Evolutionary conservation across 2,329 filamentous ascomycete genomes (phyloP).

Genomic region (Trichoderma koningii): DNA sequence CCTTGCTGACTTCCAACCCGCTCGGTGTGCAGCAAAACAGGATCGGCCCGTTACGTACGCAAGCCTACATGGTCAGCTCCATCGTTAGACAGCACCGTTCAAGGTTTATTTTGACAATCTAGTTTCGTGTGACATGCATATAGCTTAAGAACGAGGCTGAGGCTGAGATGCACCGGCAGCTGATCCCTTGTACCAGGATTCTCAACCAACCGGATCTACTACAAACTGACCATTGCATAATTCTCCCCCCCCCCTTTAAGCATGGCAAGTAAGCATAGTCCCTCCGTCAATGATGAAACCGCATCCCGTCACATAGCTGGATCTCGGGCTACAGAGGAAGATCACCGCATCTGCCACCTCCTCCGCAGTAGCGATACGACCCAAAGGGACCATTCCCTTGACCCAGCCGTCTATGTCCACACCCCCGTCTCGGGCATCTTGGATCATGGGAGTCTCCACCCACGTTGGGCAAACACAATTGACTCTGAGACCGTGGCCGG

Average conservation of each 20-base stretch:
- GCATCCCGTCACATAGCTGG: conserved; percentile 26
- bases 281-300: conserved; percentile 27
- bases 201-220: not conserved
- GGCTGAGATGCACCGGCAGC: not conserved
- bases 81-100: not conserved
- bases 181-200: not conserved
- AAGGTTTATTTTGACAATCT: not conserved
- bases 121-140: not conserved
- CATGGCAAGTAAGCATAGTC: conserved; percentile 25
- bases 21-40: conserved; percentile 7
- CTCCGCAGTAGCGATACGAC: conserved; percentile 62
- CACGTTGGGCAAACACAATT: conserved; percentile 34
- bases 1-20: not conserved
- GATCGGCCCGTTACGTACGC: not conserved
- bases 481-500: conserved; percentile 27
- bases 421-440: conserved; percentile 16
- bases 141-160: conserved; percentile 1
- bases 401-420: conserved; percentile 17
- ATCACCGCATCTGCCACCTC: conserved; percentile 73
- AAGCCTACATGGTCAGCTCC: not conserved
- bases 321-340: conserved; percentile 53
- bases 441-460: conserved; percentile 29
- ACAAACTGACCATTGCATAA: not conserved
- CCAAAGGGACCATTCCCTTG: conserved; percentile 25
- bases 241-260: not conserved